A percentile compares a stretch with the other conserved stretches of the same genome.
phyloP scores from a whole-genome alignment of 2,329 filamentous ascomycete species.

The Whalleya microplaca region DNA sequence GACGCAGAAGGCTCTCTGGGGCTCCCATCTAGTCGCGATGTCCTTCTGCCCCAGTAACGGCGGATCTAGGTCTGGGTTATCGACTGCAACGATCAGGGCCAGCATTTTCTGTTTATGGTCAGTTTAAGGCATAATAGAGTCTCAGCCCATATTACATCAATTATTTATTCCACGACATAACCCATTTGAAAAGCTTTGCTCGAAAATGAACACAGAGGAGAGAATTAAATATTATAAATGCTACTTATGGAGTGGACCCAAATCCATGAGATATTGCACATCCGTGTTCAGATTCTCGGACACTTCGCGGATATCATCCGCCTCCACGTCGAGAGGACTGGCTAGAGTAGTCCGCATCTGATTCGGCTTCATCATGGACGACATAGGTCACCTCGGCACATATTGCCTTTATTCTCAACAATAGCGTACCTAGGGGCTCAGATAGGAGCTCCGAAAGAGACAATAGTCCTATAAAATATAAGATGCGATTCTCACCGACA shows the following conservation, averaged over 20 bases:
- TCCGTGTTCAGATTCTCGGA: neutral
- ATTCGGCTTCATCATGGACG: neutral
- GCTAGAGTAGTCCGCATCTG: neutral
- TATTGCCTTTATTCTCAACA: neutral
- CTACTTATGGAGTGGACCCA: neutral
- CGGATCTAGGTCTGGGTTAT: neutral
- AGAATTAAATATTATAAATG: neutral
- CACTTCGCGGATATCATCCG: neutral
- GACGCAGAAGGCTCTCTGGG: neutral
- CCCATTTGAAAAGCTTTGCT: neutral
- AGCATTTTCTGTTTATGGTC: neutral
- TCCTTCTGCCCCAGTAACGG: neutral
- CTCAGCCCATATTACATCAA: too few species aligned
- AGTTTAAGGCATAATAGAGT: neutral
- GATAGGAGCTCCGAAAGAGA: neutral
- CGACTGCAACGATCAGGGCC: neutral
- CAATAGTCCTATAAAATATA: neutral
- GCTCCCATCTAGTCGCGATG: neutral
- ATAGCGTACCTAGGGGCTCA: neutral
- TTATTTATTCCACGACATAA: neutral
- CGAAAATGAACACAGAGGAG: neutral
- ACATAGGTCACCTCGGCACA: neutral
- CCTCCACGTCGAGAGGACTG: neutral
- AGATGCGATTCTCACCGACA: neutral
- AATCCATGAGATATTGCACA: neutral